phyloP scores from a whole-genome alignment of 768 basidiomycete genomes.

The Leccinum imitatum region DNA sequence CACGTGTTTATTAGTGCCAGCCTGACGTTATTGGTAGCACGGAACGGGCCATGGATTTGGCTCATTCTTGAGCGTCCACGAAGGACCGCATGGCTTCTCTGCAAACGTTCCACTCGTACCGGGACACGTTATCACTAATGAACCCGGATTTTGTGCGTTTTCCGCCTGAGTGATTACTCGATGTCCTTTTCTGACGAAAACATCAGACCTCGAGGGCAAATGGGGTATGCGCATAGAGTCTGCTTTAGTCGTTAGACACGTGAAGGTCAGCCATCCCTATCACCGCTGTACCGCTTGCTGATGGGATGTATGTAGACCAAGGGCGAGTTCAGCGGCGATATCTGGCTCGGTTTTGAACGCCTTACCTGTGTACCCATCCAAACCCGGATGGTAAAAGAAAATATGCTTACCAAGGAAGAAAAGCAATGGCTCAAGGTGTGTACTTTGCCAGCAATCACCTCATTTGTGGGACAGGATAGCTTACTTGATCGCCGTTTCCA shows the following conservation, averaged over 20 bases:
- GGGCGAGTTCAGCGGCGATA: slow-evolving; percentile 65
- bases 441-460: slow-evolving; percentile 29
- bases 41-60: slow-evolving; percentile 93
- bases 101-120: slow-evolving; percentile 65
- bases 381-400: slow-evolving; percentile 82
- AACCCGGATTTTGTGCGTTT: slow-evolving; percentile 86
- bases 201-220: slow-evolving; percentile 65
- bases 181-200: slow-evolving; percentile 16
- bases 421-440: slow-evolving; percentile 75
- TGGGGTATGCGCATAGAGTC: slow-evolving; percentile 96
- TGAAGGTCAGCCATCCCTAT: slow-evolving; percentile 35
- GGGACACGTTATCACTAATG: slow-evolving; percentile 93
- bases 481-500: slow-evolving; percentile 13
- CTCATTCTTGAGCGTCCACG: slow-evolving; percentile 82
- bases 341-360: slow-evolving; percentile 90
- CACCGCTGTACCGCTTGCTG: slow-evolving; percentile 3
- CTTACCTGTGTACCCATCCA: slow-evolving; percentile 95
- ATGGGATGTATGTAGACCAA: slow-evolving; percentile 50
- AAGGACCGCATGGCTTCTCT: slow-evolving; percentile 80
- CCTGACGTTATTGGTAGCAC: slow-evolving; percentile 50
- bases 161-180: slow-evolving; percentile 8
- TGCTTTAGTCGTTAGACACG: slow-evolving; percentile 70
- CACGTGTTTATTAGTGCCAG: slow-evolving; percentile 7
- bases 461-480: not conserved
- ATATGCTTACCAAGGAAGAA: slow-evolving; percentile 83